Evolutionary conservation across 208 protist genomes (phyloP).

Genomic region (Wallacemonas sp.): DNA sequence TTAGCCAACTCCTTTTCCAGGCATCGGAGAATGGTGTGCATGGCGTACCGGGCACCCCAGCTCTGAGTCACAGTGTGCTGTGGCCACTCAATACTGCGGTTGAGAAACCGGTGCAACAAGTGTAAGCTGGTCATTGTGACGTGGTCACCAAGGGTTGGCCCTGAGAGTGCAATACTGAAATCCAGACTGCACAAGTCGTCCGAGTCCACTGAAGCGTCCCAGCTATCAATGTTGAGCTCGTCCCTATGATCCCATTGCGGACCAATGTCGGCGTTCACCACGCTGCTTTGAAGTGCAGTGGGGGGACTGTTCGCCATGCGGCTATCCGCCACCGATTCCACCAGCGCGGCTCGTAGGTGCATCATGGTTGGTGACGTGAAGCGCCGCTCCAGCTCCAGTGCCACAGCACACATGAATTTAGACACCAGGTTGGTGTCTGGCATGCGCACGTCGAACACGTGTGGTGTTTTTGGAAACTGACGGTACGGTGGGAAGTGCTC

Average conservation of each 20-base stretch:
- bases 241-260: constrained; percentile 42
- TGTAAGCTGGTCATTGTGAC: constrained; percentile 41
- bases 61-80: constrained; percentile 37
- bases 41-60: constrained; percentile 72
- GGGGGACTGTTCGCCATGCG: constrained; percentile 21
- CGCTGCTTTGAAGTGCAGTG: constrained; percentile 16
- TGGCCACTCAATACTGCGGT: constrained; percentile 44
- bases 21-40: constrained; percentile 49
- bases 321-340: constrained; percentile 26
- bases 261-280: constrained; percentile 21
- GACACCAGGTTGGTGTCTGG: constrained; percentile 43
- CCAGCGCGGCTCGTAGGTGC: constrained; percentile 36
- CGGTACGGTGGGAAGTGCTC: constrained; percentile 34
- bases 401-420: constrained; percentile 48
- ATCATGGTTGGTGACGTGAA: constrained; percentile 22
- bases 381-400: constrained; percentile 33
- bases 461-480: constrained; percentile 43
- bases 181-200: constrained; percentile 55
- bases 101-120: constrained; percentile 58
- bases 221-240: constrained; percentile 15
- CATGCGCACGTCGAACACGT: constrained; percentile 44
- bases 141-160: constrained; percentile 29
- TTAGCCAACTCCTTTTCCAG: constrained; percentile 29
- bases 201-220: constrained; percentile 21
- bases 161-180: constrained; percentile 57